Base-by-base conservation (phyloP, 2,329 filamentous ascomycete species). In the Emmonsiellopsis sp. region DNA sequence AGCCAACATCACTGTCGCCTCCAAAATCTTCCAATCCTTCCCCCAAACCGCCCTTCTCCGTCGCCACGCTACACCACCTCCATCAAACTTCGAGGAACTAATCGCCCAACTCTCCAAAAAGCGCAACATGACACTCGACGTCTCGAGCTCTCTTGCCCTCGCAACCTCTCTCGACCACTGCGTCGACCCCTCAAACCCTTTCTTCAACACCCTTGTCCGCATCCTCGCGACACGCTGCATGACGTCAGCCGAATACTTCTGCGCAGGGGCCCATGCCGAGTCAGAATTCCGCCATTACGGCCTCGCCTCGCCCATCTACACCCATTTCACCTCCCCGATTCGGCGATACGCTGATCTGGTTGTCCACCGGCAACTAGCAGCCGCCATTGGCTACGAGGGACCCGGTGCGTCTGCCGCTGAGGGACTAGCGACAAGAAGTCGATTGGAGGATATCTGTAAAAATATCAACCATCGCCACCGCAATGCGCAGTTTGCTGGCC, bases 171-270 rank as follows among this genome's bases (percentile, higher is more conserved):
- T 98, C 1, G 93, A 98, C 70, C 76, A 73, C 35, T 98, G 93
- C 68, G 78, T 86, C 47, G 91, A 96, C 65, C 73, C 83, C 0
- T 68, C 76, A 8, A 88, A 97, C 63, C 89, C 92, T 31, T 98
- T 96, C 76, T 97, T 98, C 81, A 98, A 98, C 79, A 98, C 92
- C 2, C 83, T 98, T 26, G 86, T 98, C 62, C 89, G 93, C 67
- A 95, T 98, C 73, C 87, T 98, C 76, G 93, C 93, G 8, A 98
- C 93, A 7, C 86, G 93, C 20, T 98, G 93, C 80, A 98, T 98
- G 93, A 95, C 95, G 79, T 93, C 89, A 52, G 93, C 93, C 57
- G 93, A 98, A 73, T 98, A 98, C 74, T 98, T 98, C 73, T 93
- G 88, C 73, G 88, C 92, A 0, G 93, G 93, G 56, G 91, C 90